These are phyloP conservation scores for Arabidopsis arenosa DNA, from an alignment of 345 rosid genomes.

Conservation along the genomic window DNA sequence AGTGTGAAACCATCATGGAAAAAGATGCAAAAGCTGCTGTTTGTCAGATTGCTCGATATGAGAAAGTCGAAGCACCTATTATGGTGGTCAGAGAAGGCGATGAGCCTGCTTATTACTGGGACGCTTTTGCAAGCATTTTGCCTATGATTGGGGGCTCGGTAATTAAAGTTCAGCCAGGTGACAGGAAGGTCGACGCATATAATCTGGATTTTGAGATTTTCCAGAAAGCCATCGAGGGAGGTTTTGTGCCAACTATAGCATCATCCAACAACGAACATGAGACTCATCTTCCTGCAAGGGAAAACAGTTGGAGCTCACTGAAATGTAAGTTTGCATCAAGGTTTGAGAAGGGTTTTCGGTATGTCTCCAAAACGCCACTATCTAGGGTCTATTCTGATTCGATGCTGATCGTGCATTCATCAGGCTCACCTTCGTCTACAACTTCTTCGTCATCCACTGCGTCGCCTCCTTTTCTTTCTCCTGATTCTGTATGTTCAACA, in stretches of 20 bases:
- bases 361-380: constrained; percentile 69
- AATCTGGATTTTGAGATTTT: constrained; percentile 92
- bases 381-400: constrained; percentile 93
- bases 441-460: constrained; percentile 62
- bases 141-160: constrained; percentile 63
- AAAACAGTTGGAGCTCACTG: constrained; percentile 89
- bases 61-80: constrained; percentile 80
- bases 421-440: constrained; percentile 62
- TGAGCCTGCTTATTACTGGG: constrained; percentile 89
- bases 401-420: constrained; percentile 77
- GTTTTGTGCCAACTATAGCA: constrained; percentile 90
- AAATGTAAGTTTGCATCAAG: constrained; percentile 82
- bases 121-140: constrained; percentile 70
- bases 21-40: constrained; percentile 96
- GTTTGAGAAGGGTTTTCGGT: constrained; percentile 57
- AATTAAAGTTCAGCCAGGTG: constrained; percentile 58
- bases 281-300: constrained; percentile 93
- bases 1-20: constrained; percentile 87
- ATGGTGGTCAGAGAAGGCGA: constrained; percentile 81
- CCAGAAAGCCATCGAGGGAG: constrained; percentile 83
- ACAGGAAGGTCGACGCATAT: constrained; percentile 74
- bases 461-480: constrained; percentile 78
- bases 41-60: constrained; percentile 93
- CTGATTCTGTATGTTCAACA: constrained; percentile 63
- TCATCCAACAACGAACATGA: constrained; percentile 82